phyloP scores from a whole-genome alignment of 495 filamentous ascomycete genomes.

The Penicillium coffeae region DNA sequence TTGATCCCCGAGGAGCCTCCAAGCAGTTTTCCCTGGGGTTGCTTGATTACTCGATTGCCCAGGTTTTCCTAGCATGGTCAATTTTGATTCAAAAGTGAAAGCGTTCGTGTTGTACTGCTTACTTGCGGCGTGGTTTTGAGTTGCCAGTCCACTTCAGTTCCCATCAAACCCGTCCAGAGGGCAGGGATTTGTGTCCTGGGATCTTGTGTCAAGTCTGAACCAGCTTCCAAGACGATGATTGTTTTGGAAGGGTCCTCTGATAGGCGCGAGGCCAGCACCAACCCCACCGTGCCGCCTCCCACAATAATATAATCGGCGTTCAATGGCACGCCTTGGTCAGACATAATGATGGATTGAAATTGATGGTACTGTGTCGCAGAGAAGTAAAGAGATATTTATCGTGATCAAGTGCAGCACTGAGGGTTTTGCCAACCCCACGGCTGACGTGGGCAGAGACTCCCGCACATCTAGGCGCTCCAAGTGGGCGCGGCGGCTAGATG shows the following conservation, averaged over 20 bases:
- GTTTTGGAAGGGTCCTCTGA: constrained; percentile 36
- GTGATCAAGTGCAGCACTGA: too few species aligned
- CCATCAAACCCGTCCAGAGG: constrained; percentile 32
- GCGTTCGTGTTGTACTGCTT: constrained; percentile 1
- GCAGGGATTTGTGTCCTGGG: constrained; percentile 39
- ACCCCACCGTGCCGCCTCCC: constrained; percentile 45
- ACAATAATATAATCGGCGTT: constrained; percentile 31
- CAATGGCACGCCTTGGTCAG: neutral
- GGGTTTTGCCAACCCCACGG: too few species aligned
- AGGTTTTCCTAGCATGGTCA: neutral
- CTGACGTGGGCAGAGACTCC: too few species aligned
- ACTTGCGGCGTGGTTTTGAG: constrained; percentile 23
- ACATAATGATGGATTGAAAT: too few species aligned
- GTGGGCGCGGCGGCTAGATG: too few species aligned
- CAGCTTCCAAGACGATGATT: constrained; percentile 52
- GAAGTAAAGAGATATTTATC: too few species aligned
- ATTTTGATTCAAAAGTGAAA: neutral
- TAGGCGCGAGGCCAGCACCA: constrained; percentile 47
- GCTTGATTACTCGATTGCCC: constrained; percentile 10
- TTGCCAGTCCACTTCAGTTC: constrained; percentile 53
- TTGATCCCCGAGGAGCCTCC: constrained; percentile 34
- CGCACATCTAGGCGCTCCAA: too few species aligned
- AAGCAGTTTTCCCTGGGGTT: constrained; percentile 25
- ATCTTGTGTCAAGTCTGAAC: constrained; percentile 41
- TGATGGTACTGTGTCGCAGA: too few species aligned